Evolutionary conservation across 1,139 yeast genomes (phyloP), one percentile per base, ranked within the genome.

Genomic region (Zygosaccharomyces pseudobailii): DNA sequence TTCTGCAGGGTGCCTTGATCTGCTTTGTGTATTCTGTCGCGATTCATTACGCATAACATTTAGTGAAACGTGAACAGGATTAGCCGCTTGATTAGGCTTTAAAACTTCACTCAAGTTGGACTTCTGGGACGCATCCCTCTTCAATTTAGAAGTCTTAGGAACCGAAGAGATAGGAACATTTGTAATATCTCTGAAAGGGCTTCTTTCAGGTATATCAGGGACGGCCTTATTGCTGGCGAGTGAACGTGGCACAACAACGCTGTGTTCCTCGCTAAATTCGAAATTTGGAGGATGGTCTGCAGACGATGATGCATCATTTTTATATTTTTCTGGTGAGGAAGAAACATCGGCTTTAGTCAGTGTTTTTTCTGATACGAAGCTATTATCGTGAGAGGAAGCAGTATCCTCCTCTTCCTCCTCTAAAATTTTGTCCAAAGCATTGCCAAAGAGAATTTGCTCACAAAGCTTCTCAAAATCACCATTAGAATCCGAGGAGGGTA

Each of bases 381-480:
- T 36, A 17, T 39, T 45, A 10, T 19, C 40, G 4, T 25, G 37
- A 2, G 40, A 20, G 20, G 22, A 25, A 5, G 42, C 39, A 13
- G 45, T 46, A 6, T 48, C 54, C n/a, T 47, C 54, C 32, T 50
- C 56, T 42, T 54, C 60, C 43, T 57, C 63, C 37, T 57, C 66
- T 5, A 57, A 28, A 30, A 60, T 61, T 19, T 54, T 56, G 30
- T 56, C 61, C 13, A 61, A 44, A 1, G 55, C 63, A 28, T 55
- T 52, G 6, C 62, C 62, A 50, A 59, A 61, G n/a, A 64, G 40
- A n/a, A 63, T 54, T 37, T 61, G 60, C 32, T 62, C 63, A 47
- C 66, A 61, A 7, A 63, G 44, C n/a, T 50, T 44, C 24, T 58
- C 64, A 46, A 64, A 63, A 30, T 62, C 66, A 31, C 55, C 54